Evolutionary conservation across 257 asterid genomes (phyloP), one percentile per base, ranked within the genome.

Genomic region (Lavandula angustifolia): DNA sequence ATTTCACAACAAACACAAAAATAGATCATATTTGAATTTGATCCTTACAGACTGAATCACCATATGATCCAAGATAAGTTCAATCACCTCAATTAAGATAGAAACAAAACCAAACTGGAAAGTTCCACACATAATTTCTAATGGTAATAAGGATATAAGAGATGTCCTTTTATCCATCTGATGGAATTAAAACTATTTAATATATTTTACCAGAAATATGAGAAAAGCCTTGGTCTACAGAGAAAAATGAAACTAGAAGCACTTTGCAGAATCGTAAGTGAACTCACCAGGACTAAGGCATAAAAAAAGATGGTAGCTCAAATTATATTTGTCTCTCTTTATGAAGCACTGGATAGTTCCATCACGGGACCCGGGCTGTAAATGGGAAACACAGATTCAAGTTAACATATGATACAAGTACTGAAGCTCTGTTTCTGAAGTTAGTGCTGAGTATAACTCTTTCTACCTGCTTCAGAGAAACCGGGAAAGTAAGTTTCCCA

Each of bases 311-410:
- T 75, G 91, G 67, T 81, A 84, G 6, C 81, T 84, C 52, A 79
- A 64, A 35, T 81, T 79, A 56, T 87, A 84, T 66, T 81, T 84
- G 74, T 84, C 83, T 71, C 90, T 79, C 80, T 84, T 84, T 48
- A 84, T 84, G 74, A 81, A 84, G 83, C 91, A 84, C 41, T 84
- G 91, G n/a, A 84, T 81, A 35, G 82, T 72, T 56, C 87, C 87
- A 61, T 84, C 91, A 49, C 87, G 87, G 70, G 74, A 55, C 31
- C 91, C 91, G 6, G 91, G 87, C 87, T 83, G 81, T 5, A 66
- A 50, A 62, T 4, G 31, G 17, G 32, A 62, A 10, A 5, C 18
- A 74, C 18, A 31, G 27, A 27, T 49, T 35, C 33, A 44, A 27
- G 38, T 66, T 33, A 68, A 38, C 64, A 27, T 29, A 56, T 33